Base-by-base conservation (phyloP, 2,329 filamentous ascomycete species). In the Hirsutella minnesotensis region DNA sequence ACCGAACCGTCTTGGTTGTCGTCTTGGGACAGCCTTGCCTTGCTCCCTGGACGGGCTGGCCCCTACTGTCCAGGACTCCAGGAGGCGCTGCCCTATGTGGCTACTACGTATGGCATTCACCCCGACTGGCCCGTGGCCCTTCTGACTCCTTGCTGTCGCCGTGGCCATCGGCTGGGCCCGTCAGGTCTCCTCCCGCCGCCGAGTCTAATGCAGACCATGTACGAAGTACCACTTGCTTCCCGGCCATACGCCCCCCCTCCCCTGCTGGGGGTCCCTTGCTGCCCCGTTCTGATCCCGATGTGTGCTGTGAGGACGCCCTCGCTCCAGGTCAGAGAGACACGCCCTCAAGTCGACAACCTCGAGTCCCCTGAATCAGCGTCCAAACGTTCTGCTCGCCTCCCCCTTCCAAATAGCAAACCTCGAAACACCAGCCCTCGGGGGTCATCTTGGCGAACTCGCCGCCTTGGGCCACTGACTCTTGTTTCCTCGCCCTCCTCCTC, bases 71-170 rank as follows among this genome's bases (percentile, higher is more conserved):
- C n/a, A n/a, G n/a, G n/a, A n/a, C n/a, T n/a, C 29, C 41, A 43
- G 41, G 41, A 37, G 30, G 33, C 39, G 33, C 31, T 37, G 21
- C 42, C 16, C n/a, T 19, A 42, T 35, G 29, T 42, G 40, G 35
- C 40, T 42, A 19, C 39, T n/a, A n/a, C n/a, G n/a, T n/a, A 41
- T 21, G 38, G 42, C 42, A 37, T 40, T 38, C 37, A 21, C 39
- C 42, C 42, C 42, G 42, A 44, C 42, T 44, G 42, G 42, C 36
- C 38, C 30, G 37, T 38, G 9, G 21, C 19, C 8, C 30, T 27
- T 12, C 12, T 27, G n/a, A n/a, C 24, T 27, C 24, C 12, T 30
- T 42, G 24, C 33, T 37, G 27, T 37, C 34, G 10, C 19, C 13
- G 40, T 41, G 18, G 20, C 38, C 42, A 38, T 38, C 39, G 33